Evolutionary conservation across 2,329 filamentous ascomycete genomes (phyloP).

Genomic region (Aspergillus sp.): DNA sequence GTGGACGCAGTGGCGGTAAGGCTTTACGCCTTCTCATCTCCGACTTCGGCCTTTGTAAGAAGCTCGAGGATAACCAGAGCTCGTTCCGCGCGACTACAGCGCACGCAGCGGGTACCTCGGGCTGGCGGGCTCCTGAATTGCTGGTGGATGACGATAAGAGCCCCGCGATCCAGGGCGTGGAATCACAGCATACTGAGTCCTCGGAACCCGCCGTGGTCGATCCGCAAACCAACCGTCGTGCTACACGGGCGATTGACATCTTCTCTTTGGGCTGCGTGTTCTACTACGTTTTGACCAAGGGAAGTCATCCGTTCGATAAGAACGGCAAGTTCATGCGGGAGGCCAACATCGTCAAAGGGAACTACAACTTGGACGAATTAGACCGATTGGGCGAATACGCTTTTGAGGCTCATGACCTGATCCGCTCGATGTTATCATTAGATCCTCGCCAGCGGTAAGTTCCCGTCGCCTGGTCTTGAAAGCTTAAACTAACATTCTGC

Average conservation of each 20-base stretch:
- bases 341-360: slow-evolving; percentile 92
- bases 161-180: slow-evolving; percentile 26
- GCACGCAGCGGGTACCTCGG: slow-evolving; percentile 87
- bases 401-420: slow-evolving; percentile 82
- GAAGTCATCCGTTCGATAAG: slow-evolving; percentile 88
- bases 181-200: slow-evolving; percentile 42
- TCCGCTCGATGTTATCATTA: slow-evolving; percentile 73
- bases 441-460: slow-evolving; percentile 60
- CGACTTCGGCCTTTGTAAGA: slow-evolving; percentile 97
- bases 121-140: slow-evolving; percentile 94
- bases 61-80: slow-evolving; percentile 88
- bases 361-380: slow-evolving; percentile 69
- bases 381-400: slow-evolving; percentile 78
- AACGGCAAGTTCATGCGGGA: slow-evolving; percentile 94
- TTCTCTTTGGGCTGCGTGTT: slow-evolving; percentile 98
- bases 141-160: slow-evolving; percentile 74
- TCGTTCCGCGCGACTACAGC: slow-evolving; percentile 94
- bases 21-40: slow-evolving; percentile 87
- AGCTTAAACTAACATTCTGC: slow-evolving; percentile 11
- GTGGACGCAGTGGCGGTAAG: slow-evolving; percentile 51
- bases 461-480: background rate
- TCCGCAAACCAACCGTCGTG: slow-evolving; percentile 66
- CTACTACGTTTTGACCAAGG: slow-evolving; percentile 95
- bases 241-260: slow-evolving; percentile 94
- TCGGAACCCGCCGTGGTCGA: slow-evolving; percentile 54